Evolutionary conservation across 106 monocot genomes (phyloP).

Genomic region (Phalaenopsis aphrodite): DNA sequence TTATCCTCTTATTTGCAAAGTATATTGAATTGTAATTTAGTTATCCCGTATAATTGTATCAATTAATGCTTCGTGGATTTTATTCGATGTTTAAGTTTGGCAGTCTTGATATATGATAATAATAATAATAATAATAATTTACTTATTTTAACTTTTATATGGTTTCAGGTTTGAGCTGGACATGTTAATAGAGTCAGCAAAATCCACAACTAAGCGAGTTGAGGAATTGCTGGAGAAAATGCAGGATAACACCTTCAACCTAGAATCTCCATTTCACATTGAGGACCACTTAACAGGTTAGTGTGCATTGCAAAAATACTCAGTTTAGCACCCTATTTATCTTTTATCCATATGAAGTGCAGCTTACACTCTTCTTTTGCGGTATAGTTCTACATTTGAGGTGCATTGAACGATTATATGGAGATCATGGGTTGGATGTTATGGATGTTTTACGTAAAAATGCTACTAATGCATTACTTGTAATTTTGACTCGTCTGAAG

Average conservation of each 20-base stretch:
- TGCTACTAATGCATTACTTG: conserved; percentile 70
- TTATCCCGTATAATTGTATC: neutral
- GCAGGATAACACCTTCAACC: conserved; percentile 72
- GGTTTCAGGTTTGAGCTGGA: conserved; percentile 82
- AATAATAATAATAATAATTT: conserved; percentile 8
- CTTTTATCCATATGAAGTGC: neutral
- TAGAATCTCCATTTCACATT: conserved; percentile 54
- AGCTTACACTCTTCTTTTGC: conserved; percentile 2
- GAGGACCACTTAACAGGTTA: conserved; percentile 83
- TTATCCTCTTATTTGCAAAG: neutral
- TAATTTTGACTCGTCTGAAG: conserved; percentile 89
- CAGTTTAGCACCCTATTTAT: neutral
- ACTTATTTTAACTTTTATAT: neutral
- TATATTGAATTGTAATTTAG: neutral
- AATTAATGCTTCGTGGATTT: neutral
- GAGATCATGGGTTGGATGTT: conserved; percentile 94
- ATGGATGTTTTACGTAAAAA: conserved; percentile 94
- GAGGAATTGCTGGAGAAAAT: conserved; percentile 84
- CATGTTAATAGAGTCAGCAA: conserved; percentile 89
- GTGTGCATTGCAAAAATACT: conserved; percentile 13
- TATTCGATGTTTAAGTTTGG: neutral
- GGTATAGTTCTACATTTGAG: conserved; percentile 70
- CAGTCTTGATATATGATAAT: neutral
- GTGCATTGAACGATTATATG: conserved; percentile 92
- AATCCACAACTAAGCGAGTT: conserved; percentile 63